Evolutionary conservation across 2,329 filamentous ascomycete genomes (phyloP).

Genomic region (Ploettnerulaceae sp.): DNA sequence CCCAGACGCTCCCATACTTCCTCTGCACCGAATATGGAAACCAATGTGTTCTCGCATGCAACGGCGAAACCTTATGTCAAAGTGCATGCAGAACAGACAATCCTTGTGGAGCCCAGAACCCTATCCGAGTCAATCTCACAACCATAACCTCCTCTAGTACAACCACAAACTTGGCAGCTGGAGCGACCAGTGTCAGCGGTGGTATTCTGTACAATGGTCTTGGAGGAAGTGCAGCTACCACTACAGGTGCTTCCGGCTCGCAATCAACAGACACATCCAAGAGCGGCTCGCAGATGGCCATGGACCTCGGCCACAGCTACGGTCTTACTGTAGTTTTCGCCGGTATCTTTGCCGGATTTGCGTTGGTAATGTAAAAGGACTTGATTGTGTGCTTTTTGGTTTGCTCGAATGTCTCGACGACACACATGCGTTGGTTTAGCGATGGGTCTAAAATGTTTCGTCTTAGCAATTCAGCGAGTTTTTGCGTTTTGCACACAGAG

Average conservation of each 20-base stretch:
- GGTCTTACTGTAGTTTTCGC: constrained; percentile 50
- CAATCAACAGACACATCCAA: constrained; percentile 20
- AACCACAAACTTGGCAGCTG: constrained; percentile 38
- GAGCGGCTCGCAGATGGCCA: constrained; percentile 36
- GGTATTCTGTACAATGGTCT: constrained; percentile 41
- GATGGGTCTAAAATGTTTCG: constrained; percentile 17
- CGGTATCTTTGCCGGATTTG: constrained; percentile 54
- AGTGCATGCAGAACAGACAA: constrained; percentile 57
- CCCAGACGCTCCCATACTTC: constrained; percentile 73
- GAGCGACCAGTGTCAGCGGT: constrained; percentile 29
- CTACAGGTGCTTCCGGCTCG: constrained; percentile 18
- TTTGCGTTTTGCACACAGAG: constrained; percentile 13
- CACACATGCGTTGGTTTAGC: constrained; percentile 19
- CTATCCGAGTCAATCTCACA: constrained; percentile 54
- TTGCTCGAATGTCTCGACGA: constrained; percentile 6
- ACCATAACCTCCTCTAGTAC: constrained; percentile 31
- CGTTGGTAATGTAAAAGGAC: constrained; percentile 42
- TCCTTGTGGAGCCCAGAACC: constrained; percentile 67
- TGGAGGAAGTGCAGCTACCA: constrained; percentile 34
- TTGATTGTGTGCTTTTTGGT: constrained; percentile 1
- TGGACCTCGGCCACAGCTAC: constrained; percentile 52
- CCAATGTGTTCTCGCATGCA: constrained; percentile 60
- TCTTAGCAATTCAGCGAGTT: constrained; percentile 20
- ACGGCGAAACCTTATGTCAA: constrained; percentile 53
- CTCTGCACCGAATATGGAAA: constrained; percentile 66